Conservation (phyloP, 129 eudicot species). For the carrot (Daucus carota) region DNA sequence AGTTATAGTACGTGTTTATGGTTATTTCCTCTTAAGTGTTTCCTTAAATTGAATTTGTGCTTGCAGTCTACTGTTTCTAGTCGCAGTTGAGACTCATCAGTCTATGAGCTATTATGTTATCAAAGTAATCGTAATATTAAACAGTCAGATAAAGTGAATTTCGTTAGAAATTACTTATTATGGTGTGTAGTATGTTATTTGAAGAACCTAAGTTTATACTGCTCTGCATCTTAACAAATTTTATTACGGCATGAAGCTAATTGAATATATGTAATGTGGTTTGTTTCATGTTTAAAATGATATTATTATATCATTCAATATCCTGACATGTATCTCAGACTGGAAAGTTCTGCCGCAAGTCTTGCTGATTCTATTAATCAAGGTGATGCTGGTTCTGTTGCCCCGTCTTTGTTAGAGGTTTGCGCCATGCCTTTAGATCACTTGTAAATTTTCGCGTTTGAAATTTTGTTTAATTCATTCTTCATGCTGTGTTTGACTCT, state of each 20-base stretch:
- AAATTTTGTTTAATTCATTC: neutral
- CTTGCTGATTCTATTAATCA: slow-evolving; percentile 63
- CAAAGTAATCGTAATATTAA: neutral
- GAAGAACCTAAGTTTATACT: neutral
- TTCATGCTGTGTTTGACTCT: slow-evolving; percentile 3
- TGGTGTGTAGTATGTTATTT: neutral
- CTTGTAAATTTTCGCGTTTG: neutral
- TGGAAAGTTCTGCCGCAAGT: slow-evolving; percentile 60
- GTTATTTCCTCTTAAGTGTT: neutral
- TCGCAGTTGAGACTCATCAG: neutral
- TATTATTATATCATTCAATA: neutral
- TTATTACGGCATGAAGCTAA: neutral
- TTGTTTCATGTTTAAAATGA: neutral
- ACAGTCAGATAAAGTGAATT: neutral
- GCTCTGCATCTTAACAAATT: neutral
- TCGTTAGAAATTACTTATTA: neutral
- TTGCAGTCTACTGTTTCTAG: neutral
- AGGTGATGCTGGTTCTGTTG: slow-evolving; percentile 62
- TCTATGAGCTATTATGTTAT: neutral
- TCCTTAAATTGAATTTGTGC: neutral
- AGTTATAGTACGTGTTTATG: neutral
- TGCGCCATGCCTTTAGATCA: slow-evolving; percentile 1
- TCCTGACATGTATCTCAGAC: slow-evolving; percentile 30
- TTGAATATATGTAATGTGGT: neutral
- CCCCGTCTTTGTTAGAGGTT: slow-evolving; percentile 86